A percentile compares a stretch with the other conserved stretches of the same genome.
phyloP scores from a whole-genome alignment of 441 rosid genomes.

The California macrophylla region DNA sequence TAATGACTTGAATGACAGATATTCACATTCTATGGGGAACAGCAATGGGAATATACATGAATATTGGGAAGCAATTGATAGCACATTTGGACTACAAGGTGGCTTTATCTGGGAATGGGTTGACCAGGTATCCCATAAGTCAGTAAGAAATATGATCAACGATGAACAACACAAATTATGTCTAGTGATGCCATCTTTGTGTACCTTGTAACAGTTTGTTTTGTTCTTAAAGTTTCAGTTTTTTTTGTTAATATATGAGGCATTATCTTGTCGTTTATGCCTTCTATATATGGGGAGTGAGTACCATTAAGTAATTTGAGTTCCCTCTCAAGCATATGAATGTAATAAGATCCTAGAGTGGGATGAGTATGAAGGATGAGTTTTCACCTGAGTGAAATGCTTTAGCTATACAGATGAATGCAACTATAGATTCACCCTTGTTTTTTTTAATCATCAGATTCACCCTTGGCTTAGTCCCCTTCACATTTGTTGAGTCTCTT shows the following conservation, averaged over 20 bases:
- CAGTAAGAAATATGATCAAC: conserved; percentile 7
- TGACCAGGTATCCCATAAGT: conserved; percentile 60
- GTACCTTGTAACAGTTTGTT: neutral
- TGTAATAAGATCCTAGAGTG: neutral
- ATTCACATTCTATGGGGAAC: conserved; percentile 96
- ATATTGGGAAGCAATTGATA: conserved; percentile 94
- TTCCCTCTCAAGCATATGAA: neutral
- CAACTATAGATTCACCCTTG: neutral
- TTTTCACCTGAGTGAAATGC: neutral
- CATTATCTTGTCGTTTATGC: neutral
- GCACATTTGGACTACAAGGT: conserved; percentile 93
- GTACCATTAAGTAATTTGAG: neutral
- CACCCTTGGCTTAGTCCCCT: neutral
- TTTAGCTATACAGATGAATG: neutral
- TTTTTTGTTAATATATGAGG: neutral
- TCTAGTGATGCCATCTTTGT: conserved; percentile 1
- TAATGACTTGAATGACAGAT: conserved; percentile 44
- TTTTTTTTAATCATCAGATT: too few relatives aligned
- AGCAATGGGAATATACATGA: conserved; percentile 78
- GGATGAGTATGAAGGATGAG: neutral
- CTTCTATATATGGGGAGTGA: neutral
- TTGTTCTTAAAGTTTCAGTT: neutral
- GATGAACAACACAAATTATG: conserved; percentile 1
- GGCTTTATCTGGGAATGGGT: conserved; percentile 99
- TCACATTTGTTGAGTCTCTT: neutral